A percentile compares a stretch with the other conserved stretches of the same genome.
These are phyloP conservation scores for Dysphania ambrosioides DNA, from an alignment of 148 eudicot genomes.

Conservation along the genomic window DNA sequence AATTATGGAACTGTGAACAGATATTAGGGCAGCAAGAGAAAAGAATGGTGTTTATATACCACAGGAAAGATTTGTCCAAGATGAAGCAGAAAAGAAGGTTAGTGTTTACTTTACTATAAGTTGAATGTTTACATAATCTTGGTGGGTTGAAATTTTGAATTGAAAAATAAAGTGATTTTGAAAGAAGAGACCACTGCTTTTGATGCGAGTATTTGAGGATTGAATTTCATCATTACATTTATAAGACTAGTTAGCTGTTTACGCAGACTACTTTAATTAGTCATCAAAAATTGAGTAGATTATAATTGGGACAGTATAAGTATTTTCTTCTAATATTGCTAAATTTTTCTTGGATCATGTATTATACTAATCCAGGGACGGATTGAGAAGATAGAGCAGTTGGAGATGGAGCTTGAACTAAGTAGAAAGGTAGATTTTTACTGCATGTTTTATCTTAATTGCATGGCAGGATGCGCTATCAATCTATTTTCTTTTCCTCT, in stretches of 20 bases:
- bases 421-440: constrained; percentile 48
- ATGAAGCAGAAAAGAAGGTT: constrained; percentile 89
- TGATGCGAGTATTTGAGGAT: neutral
- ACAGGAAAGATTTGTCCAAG: constrained; percentile 69
- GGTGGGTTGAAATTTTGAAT: neutral
- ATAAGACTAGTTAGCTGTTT: neutral
- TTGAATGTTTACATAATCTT: neutral
- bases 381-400: constrained; percentile 68
- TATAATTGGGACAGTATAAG: neutral
- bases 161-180: neutral
- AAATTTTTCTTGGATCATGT: neutral
- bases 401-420: constrained; percentile 63
- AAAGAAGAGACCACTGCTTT: neutral
- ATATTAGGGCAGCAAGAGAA: constrained; percentile 85
- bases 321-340: neutral
- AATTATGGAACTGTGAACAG: constrained; percentile 29
- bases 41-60: constrained; percentile 84
- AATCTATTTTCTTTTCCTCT: constrained; percentile 3
- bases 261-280: neutral
- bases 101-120: neutral
- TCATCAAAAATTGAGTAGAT: neutral
- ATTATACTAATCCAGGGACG: constrained; percentile 41
- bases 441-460: neutral
- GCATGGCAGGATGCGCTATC: neutral
- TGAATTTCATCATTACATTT: neutral